Evolutionary conservation across 2,329 filamentous ascomycete genomes (phyloP), one percentile per base, ranked within the genome.

Genomic region (Aspergillus hiratsukae): DNA sequence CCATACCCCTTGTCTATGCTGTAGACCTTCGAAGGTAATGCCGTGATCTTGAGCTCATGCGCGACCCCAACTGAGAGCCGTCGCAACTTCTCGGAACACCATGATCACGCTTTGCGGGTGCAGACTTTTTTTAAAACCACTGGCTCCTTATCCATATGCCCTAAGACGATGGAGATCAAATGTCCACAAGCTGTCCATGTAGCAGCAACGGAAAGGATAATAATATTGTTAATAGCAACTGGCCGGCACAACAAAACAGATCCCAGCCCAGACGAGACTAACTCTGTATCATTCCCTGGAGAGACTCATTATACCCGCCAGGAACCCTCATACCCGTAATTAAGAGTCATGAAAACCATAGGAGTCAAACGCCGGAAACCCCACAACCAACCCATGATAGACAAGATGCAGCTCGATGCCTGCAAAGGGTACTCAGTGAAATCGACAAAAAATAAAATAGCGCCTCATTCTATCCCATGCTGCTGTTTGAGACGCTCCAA

Each of bases 401-500:
- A 66, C 64, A 69, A 66, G 61, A 69, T 62, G 63, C 68, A 67
- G 67, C 67, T 59, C 64, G 63, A 67, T 69, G 69, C 63, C 66
- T 61, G 67, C 61, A 69, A 66, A 68, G 65, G 66, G 65, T 64
- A 71, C 62, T 58, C 60, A 64, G 61, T 71, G 58, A 69, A 68
- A 62, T 52, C 61, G 60, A 62, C 40, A 56, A 64, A 69, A 63
- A 59, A 55, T 58, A 65, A 61, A 56, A 62, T 55, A 57, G 66
- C 64, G 65, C 62, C 61, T 93, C 91, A 99, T 87, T 97, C 93
- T 83, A 97, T 97, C 75, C 92, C 93, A 78, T 99, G 91, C 78
- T 97, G 90, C 74, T 88, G 86, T 82, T 99, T 99, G 80, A 97
- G 87, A 81, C 91, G 89, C 85, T 96, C 93, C 89, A 99, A 87